These are phyloP conservation scores for Torulaspora microellipsoides DNA, from an alignment of 805 yeast species.

Conservation along the genomic window DNA sequence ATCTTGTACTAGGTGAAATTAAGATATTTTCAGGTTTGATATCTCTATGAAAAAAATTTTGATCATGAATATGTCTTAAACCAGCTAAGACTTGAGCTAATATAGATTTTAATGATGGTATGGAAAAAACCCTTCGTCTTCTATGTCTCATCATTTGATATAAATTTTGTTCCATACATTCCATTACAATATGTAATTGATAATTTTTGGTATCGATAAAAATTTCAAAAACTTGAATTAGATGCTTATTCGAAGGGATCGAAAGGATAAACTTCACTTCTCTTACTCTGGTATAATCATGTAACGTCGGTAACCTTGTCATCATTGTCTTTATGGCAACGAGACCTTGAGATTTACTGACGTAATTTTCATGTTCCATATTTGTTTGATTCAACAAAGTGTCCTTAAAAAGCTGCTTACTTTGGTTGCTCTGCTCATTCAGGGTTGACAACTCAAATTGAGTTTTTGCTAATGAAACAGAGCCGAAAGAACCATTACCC, in stretches of 20 bases:
- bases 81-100: conserved; percentile 71
- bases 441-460: conserved; percentile 20
- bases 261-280: conserved; percentile 64
- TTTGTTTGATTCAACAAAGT: conserved; percentile 47
- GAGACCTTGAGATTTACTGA: conserved; percentile 35
- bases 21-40: conserved; percentile 91
- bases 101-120: conserved; percentile 58
- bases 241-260: conserved; percentile 63
- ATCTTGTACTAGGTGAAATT: conserved; percentile 53
- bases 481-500: conserved; percentile 76
- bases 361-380: conserved; percentile 28
- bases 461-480: conserved; percentile 59
- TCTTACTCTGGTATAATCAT: conserved; percentile 54
- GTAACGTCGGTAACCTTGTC: conserved; percentile 46
- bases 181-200: conserved; percentile 81
- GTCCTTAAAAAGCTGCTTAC: conserved; percentile 12
- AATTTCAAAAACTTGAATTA: conserved; percentile 73
- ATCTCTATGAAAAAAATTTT: conserved; percentile 70
- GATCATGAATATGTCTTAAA: conserved; percentile 72
- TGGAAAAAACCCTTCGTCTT: conserved; percentile 48
- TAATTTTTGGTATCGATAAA: conserved; percentile 61
- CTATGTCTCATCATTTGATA: conserved; percentile 71
- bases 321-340: conserved; percentile 86
- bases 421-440: background rate
- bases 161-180: conserved; percentile 76